Conservation (phyloP, 768 basidiomycete genomes). For the Dioszegia crocea region DNA sequence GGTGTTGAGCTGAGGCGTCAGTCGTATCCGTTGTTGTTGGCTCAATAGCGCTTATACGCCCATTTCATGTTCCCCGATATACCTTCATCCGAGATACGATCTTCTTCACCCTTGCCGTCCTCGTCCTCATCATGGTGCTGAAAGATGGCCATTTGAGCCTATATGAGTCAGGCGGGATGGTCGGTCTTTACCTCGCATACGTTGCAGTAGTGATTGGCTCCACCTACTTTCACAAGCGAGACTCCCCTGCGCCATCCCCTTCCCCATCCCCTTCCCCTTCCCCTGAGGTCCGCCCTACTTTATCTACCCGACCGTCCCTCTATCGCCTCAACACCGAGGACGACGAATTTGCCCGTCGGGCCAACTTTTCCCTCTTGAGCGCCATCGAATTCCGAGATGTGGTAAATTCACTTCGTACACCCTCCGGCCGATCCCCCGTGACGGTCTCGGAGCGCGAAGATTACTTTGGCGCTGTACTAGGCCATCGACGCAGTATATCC, state of each 20-base stretch:
- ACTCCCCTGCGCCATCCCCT: conserved; percentile 27
- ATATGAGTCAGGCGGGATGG: conserved; percentile 70
- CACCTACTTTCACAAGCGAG: conserved; percentile 71
- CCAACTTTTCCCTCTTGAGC: conserved; percentile 69
- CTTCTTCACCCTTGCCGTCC: conserved; percentile 82
- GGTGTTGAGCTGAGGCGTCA: background rate
- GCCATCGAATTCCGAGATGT: conserved; percentile 94
- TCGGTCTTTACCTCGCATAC: conserved; percentile 72
- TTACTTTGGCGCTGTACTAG: conserved; percentile 37
- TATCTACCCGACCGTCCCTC: background rate
- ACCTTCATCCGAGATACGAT: conserved; percentile 91
- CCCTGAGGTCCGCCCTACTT: background rate
- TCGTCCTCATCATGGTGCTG: conserved; percentile 70
- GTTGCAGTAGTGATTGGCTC: conserved; percentile 69
- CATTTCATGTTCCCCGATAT: conserved; percentile 73
- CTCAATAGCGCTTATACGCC: conserved; percentile 94
- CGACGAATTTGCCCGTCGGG: conserved; percentile 36
- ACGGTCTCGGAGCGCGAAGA: conserved; percentile 22
- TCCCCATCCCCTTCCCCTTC: conserved; percentile 4
- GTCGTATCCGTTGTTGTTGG: conserved; percentile 92
- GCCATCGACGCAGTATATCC: conserved; percentile 5
- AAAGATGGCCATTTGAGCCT: conserved; percentile 67
- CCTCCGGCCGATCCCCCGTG: conserved; percentile 52
- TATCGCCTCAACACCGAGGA: conserved; percentile 1
- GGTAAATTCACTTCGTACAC: conserved; percentile 69